Percentiles rank a stretch among this genome's conserved stretches.
phyloP scores from a whole-genome alignment of 2,329 filamentous ascomycete genomes.

The Aspergillus brasiliensis region DNA sequence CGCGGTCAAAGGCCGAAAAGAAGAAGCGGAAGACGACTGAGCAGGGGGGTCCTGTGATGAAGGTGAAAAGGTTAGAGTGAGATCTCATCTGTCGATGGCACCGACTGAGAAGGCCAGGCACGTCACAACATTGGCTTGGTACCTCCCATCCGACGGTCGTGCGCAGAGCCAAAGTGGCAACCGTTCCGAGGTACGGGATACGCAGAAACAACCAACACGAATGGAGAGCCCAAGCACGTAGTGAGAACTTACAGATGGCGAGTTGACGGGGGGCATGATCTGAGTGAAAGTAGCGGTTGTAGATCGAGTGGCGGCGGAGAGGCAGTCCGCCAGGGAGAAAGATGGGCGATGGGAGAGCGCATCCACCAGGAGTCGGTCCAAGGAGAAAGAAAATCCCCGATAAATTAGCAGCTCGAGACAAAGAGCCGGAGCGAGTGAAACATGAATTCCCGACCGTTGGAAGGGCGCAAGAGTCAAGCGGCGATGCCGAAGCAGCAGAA shows the following conservation, averaged over 20 bases:
- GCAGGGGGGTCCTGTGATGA: constrained; percentile 17
- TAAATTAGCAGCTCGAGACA: neutral
- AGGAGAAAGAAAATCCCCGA: neutral
- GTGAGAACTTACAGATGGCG: constrained; percentile 42
- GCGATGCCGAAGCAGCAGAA: neutral
- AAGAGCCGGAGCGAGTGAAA: neutral
- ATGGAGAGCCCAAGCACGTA: neutral
- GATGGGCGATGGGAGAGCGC: constrained; percentile 1
- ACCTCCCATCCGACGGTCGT: neutral
- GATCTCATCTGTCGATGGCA: constrained; percentile 3
- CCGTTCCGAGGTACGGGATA: neutral
- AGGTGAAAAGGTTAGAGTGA: constrained; percentile 8
- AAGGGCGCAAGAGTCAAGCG: neutral
- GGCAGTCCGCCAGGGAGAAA: constrained; percentile 11
- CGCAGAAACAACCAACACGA: neutral
- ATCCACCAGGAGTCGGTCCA: neutral
- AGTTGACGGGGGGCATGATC: constrained; percentile 48
- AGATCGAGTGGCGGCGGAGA: constrained; percentile 11
- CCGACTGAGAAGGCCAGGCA: constrained; percentile 3
- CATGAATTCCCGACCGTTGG: neutral
- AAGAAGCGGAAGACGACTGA: constrained; percentile 33
- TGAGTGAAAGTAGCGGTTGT: neutral
- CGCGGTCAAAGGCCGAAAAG: constrained; percentile 51
- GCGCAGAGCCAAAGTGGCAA: neutral
- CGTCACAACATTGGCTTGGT: neutral